Base-by-base conservation (phyloP, 257 asterid genomes). In the Ballota nigra region DNA sequence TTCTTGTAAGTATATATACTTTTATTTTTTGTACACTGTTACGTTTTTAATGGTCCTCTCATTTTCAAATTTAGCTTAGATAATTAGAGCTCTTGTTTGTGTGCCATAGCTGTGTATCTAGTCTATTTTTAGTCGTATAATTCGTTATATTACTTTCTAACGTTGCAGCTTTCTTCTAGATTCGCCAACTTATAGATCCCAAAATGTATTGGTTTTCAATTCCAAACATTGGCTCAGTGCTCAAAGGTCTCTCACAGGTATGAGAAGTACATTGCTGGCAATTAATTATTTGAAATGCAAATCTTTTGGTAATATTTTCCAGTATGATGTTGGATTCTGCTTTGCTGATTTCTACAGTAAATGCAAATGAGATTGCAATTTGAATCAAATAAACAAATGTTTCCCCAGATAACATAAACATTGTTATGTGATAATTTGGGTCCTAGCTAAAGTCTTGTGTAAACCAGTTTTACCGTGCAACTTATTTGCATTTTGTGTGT, bases 171-270 rank as follows among this genome's bases (percentile, higher is more conserved):
- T 76, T 73, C 26, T 85, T 75, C 68, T 75, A 95, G 99, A 82
- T 86, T 74, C 95, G 96, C 66, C 99, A 89, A 83, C 97, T 92
- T 60, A 85, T 89, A 69, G 99, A 91, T 84, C 87, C 85, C 23
- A 80, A 89, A 84, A 86, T 89, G 98, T 95, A 92, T 71, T 95
- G 99, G 99, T 88, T 95, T 79, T 92, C 96, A 10, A 88, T 95
- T 75, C 99, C 99, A 64, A 89, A 80, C 77, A 84, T 95, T 83
- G 99, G 99, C 70, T 85, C 93, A 47, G 87, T 95, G 70, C 99
- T 95, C 81, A 95, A 95, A 86, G 98, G 97, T 69, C 87, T 95
- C 49, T 81, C 95, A 20, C 98, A 89, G 96, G 98, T 94, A 79
- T 76, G 76, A 73, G 13, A 36, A n/a, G 12, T 47, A 62, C 58